Base-by-base conservation (phyloP, 768 basidiomycete genomes). In the Russula virescens region DNA sequence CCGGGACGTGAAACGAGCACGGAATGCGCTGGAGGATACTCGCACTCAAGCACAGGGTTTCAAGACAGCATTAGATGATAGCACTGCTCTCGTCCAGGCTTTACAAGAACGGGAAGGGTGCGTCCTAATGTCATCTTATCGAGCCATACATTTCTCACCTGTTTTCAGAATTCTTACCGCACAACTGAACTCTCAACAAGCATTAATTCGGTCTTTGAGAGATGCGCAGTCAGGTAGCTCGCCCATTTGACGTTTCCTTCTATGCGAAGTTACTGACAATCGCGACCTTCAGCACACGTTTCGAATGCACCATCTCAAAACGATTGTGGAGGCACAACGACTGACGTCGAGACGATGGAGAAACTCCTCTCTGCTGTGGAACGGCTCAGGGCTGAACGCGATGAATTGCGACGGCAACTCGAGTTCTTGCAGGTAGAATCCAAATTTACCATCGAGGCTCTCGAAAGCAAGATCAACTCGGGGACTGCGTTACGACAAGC, bases 341-440 rank as follows among this genome's bases (percentile, higher is more conserved):
- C 47, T 45, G 46, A 43, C 69, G 74, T 48, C 68, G 73, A 38
- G 70, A 74, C 13, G 48, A 76, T 87, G 38, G 82, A 82, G 63
- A 81, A 80, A 43, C 76, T 91, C 25, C 75, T 91, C 54, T 72
- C 72, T 28, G 84, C 88, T 1, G 76, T 89, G 47, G 81, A 84
- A n/a, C 82, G 89, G 38, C 75, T 91, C 50, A 84, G 89, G 5
- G 71, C 72, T 5, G 88, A 91, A 67, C 79, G 89, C 5, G 85
- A 91, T 64, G 75, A 73, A 50, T 77, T 89, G 28, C 79, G 79
- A 55, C 79, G 84, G 7, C 80, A 86, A 58, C 72, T 91, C 16
- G 79, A 87, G 53, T 92, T 91, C 72, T 74, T 87, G 58, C 80
- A 87, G 65, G 76, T 78, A 3, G 89, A 92, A 73, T 82, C 83